These are phyloP conservation scores for Pirum gemmata DNA, from an alignment of 78 protist genomes.

Conservation along the genomic window DNA sequence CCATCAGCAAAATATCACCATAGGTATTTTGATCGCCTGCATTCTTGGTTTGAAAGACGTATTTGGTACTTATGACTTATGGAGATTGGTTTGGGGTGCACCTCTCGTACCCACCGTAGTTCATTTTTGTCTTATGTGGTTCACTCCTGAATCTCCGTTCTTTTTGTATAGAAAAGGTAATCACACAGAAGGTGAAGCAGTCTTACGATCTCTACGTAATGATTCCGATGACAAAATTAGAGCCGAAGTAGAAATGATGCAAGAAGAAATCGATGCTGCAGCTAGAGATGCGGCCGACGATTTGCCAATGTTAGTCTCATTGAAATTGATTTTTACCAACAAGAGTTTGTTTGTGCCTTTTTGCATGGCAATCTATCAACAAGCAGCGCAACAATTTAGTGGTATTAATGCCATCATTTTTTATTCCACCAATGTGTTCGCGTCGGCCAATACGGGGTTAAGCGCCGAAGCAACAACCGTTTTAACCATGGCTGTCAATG, in stretches of 20 bases:
- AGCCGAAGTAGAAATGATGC: conserved; percentile 14
- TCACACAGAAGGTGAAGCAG: conserved; percentile 19
- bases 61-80: neutral
- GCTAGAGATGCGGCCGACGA: neutral
- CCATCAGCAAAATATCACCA: conserved; percentile 26
- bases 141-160: neutral
- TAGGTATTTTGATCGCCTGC: conserved; percentile 16
- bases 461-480: conserved; percentile 8
- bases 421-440: conserved; percentile 1
- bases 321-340: neutral
- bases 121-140: neutral
- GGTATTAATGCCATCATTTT: neutral
- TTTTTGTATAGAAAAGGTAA: conserved; percentile 5
- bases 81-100: conserved; percentile 16
- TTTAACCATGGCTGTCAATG: conserved; percentile 30
- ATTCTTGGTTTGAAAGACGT: conserved; percentile 24
- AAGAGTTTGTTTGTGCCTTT: neutral
- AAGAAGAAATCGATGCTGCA: neutral
- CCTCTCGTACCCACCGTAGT: conserved; percentile 4
- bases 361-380: conserved; percentile 1
- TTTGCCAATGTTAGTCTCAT: neutral
- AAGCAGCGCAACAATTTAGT: neutral
- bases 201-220: neutral
- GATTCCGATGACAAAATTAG: conserved; percentile 3
- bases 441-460: neutral